These are phyloP conservation scores for Crithidia expoeki DNA, from an alignment of 208 protist species.

Conservation along the genomic window DNA sequence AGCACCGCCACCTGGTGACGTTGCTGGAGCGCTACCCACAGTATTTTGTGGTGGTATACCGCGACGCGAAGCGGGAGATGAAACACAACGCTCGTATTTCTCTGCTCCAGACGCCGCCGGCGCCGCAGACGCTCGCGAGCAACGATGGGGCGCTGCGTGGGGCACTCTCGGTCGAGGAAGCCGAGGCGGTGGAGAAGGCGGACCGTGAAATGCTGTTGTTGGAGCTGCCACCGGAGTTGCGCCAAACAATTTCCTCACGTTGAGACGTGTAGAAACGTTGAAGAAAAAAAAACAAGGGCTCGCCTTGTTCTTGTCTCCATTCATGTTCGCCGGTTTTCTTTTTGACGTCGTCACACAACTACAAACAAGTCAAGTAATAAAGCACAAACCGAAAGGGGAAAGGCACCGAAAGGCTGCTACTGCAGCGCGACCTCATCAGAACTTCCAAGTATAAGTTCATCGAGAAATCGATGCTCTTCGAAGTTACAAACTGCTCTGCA, in stretches of 20 bases:
- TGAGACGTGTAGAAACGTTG: not conserved
- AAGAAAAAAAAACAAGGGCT: not conserved
- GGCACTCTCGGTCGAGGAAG: not conserved
- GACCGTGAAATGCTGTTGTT: conserved; percentile 4
- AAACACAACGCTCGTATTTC: conserved; percentile 25
- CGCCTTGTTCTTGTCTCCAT: too few species aligned
- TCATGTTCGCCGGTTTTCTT: too few species aligned
- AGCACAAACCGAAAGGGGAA: too few species aligned
- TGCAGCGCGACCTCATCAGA: too few species aligned
- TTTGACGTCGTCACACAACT: too few species aligned
- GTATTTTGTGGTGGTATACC: conserved; percentile 53
- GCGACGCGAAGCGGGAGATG: conserved; percentile 12
- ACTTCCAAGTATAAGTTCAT: too few species aligned
- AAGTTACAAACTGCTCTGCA: too few species aligned
- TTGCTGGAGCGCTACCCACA: conserved; percentile 46
- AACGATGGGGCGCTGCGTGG: conserved; percentile 2
- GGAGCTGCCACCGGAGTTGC: conserved; percentile 12
- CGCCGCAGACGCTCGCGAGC: not conserved
- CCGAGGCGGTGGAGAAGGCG: not conserved
- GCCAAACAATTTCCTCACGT: not conserved
- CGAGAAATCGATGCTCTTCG: too few species aligned
- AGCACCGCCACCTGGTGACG: conserved; percentile 29
- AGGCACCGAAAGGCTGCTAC: too few species aligned
- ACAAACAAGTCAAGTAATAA: too few species aligned
- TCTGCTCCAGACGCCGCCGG: conserved; percentile 33